Evolutionary conservation across 345 rosid species (phyloP).

Genomic region (Populus davidiana): DNA sequence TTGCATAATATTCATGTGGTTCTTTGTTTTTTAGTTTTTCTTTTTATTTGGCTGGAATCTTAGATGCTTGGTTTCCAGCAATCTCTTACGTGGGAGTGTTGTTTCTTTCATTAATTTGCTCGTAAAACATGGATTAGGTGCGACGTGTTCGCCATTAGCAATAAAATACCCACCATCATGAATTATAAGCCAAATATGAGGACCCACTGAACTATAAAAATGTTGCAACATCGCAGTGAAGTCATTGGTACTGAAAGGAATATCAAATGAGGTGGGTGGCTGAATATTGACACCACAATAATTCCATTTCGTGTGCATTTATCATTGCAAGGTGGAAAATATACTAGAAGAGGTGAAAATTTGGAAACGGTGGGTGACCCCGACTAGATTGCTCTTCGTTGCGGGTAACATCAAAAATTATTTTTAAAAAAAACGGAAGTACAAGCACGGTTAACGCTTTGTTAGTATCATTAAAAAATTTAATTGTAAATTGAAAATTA

Average conservation of each 20-base stretch:
- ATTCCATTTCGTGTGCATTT: slow-evolving; percentile 2
- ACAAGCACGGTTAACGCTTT: too few species aligned
- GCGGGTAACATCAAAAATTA: too few species aligned
- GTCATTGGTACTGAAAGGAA: background rate
- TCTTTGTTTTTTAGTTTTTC: background rate
- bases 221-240: background rate
- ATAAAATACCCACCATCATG: background rate
- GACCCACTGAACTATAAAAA: background rate
- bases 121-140: background rate
- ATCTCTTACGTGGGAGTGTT: background rate
- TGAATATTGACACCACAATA: background rate
- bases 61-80: background rate
- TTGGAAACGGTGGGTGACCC: background rate
- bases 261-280: slow-evolving; percentile 2
- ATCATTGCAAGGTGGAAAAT: background rate
- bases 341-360: background rate
- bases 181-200: background rate
- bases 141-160: background rate
- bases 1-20: background rate
- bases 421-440: too few species aligned
- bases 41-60: background rate
- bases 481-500: too few species aligned
- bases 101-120: background rate
- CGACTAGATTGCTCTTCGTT: background rate
- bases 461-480: too few species aligned